Base-by-base conservation (phyloP, 139 green algal species). In the Edaphochlamys debaryana region DNA sequence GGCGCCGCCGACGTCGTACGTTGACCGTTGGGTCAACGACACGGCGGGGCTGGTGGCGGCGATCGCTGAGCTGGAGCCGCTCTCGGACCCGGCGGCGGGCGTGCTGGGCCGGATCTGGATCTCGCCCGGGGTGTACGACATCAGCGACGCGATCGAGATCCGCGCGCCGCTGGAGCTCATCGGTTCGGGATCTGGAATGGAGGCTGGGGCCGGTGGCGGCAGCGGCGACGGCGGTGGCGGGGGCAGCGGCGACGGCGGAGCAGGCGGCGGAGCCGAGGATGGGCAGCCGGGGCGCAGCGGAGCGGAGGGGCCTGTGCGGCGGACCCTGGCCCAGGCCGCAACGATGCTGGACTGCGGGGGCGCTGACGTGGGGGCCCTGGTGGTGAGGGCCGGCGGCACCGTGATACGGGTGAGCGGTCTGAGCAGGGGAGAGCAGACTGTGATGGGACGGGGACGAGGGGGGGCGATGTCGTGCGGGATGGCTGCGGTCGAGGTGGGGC, bases 331-430 rank as follows among this genome's bases (percentile, higher is more conserved):
- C 2, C 50, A 58, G 2, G 50, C 20, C 41, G 22, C 5, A 7
- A 36, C 68, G 13, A 22, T 75, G 8, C 52, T 75, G 37, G 68
- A 75, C 42, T 75, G 68, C n/a, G 68, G 68, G 6, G 68, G 41
- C 42, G 19, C 3, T 25, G 68, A n/a, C 40, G 42, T 25, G 41
- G 41, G 68, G 1, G 68, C 68, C 3, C 41, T 75, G 23, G 25
- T 38, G 40, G 29, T 75, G 30, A 0, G 2, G 41, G 37, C 38
- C 15, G 41, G 41, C 25, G 68, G 68, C 15, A 62, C 60, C 68
- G 23, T 62, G 15, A 56, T 75, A n/a, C 68, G 52, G n/a, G n/a
- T n/a, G n/a, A n/a, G n/a, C n/a, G n/a, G n/a, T n/a, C n/a, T n/a
- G n/a, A n/a, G n/a, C n/a, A n/a, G n/a, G n/a, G n/a, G n/a, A n/a